Conservation (phyloP, 2,329 filamentous ascomycete genomes). For the Didymella keratinophila region DNA sequence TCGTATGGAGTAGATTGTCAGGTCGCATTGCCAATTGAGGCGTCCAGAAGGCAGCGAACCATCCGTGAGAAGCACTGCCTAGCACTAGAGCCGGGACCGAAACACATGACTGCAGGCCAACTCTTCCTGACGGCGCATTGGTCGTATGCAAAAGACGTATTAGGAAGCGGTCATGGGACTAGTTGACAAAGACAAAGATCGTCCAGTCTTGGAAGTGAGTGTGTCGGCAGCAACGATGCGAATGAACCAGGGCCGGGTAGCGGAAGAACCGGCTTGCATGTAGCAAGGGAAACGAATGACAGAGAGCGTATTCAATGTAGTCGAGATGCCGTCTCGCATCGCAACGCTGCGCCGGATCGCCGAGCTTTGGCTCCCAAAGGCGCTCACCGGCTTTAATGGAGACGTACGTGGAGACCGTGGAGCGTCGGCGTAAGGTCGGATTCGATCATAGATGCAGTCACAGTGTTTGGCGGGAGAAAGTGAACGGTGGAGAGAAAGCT, state of each 20-base stretch:
- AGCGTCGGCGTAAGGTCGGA: constrained; percentile 13
- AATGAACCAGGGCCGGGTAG: constrained; percentile 9
- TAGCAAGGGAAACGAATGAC: background rate
- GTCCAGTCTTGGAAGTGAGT: background rate
- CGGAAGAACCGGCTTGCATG: constrained; percentile 7
- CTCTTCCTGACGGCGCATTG: background rate
- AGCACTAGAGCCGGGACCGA: constrained; percentile 8
- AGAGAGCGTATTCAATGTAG: background rate
- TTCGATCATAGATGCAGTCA: constrained; percentile 14
- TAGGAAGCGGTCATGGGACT: constrained; percentile 3
- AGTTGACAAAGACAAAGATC: background rate
- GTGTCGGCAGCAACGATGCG: background rate
- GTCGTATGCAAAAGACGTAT: background rate
- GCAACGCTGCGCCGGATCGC: constrained; percentile 13
- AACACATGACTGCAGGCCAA: constrained; percentile 1
- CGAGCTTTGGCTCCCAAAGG: constrained; percentile 17
- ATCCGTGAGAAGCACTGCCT: constrained; percentile 11
- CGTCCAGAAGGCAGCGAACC: background rate
- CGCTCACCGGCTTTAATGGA: constrained; percentile 18
- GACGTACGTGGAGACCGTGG: constrained; percentile 1
- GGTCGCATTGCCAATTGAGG: background rate
- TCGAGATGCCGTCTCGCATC: constrained; percentile 6
- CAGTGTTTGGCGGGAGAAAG: background rate
- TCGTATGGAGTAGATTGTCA: background rate
- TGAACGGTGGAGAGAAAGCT: constrained; percentile 25